Percentiles rank a stretch among this genome's conserved stretches.
Conservation (phyloP, 768 basidiomycete genomes). For the Russula foetens region DNA sequence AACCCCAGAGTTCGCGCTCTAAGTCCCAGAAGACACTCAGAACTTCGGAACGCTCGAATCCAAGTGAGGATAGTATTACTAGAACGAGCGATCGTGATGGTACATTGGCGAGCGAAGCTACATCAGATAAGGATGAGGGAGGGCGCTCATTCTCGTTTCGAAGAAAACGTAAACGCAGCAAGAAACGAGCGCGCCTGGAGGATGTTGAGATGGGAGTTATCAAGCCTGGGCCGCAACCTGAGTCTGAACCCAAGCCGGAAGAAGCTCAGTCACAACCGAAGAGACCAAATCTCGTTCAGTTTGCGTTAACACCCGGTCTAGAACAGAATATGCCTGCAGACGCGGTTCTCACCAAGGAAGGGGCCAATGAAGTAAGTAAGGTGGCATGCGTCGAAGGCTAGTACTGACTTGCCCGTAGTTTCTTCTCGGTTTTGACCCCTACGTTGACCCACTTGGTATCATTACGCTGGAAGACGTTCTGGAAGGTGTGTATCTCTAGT, state of each 20-base stretch:
- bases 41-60: neutral
- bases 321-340: conserved; percentile 89
- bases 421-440: conserved; percentile 73
- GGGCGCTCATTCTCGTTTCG: conserved; percentile 17
- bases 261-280: conserved; percentile 18
- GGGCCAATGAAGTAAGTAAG: conserved; percentile 58
- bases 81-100: conserved; percentile 22
- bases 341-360: conserved; percentile 68
- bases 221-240: conserved; percentile 23
- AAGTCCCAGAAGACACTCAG: conserved; percentile 18
- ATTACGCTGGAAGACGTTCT: conserved; percentile 91
- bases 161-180: conserved; percentile 21
- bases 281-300: conserved; percentile 21
- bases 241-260: conserved; percentile 20
- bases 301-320: conserved; percentile 28
- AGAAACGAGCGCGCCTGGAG: conserved; percentile 13
- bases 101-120: conserved; percentile 20
- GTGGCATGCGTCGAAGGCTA: neutral
- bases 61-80: conserved; percentile 4
- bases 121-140: conserved; percentile 18
- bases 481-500: conserved; percentile 46
- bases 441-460: conserved; percentile 80
- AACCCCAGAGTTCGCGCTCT: conserved; percentile 13
- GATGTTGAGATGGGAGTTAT: conserved; percentile 29
- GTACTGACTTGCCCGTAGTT: conserved; percentile 37